Conservation (phyloP, 495 filamentous ascomycete species). For the Aspergillus coremiiformis region DNA sequence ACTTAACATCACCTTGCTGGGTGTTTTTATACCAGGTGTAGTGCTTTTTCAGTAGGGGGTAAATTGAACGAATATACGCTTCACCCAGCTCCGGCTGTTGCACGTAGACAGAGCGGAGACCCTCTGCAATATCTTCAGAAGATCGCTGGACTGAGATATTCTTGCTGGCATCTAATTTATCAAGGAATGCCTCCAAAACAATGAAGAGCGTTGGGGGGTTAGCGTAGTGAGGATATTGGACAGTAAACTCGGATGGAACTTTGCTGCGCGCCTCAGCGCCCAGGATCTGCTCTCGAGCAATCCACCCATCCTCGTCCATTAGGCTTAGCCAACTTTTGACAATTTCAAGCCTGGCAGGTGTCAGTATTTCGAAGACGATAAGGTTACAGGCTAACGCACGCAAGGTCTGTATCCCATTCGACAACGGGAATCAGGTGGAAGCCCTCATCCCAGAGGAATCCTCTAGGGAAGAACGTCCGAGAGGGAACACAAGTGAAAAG, state of each 20-base stretch:
- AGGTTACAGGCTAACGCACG: constrained; percentile 33
- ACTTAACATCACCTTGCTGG: constrained; percentile 81
- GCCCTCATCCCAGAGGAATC: constrained; percentile 97
- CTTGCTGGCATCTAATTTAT: constrained; percentile 52
- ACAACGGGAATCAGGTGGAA: constrained; percentile 89
- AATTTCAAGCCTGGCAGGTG: constrained; percentile 60
- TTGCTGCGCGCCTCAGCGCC: constrained; percentile 93
- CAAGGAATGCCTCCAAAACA: constrained; percentile 72
- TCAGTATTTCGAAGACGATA: constrained; percentile 3
- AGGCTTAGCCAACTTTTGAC: constrained; percentile 92
- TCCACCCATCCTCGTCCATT: constrained; percentile 98
- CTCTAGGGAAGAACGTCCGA: constrained; percentile 89
- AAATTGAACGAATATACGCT: constrained; percentile 70
- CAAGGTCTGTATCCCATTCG: constrained; percentile 89
- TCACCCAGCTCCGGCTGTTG: constrained; percentile 60
- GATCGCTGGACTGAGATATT: constrained; percentile 18
- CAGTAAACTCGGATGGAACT: constrained; percentile 89
- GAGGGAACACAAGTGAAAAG: constrained; percentile 92
- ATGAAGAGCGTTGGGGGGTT: constrained; percentile 98
- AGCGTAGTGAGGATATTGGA: constrained; percentile 95
- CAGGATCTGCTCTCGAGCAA: constrained; percentile 92
- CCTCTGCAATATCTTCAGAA: constrained; percentile 22
- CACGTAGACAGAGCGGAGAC: constrained; percentile 50
- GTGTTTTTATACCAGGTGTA: constrained; percentile 93
- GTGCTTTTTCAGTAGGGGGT: constrained; percentile 86